A percentile compares a stretch with the other conserved stretches of the same genome.
Evolutionary conservation across 257 asterid species (phyloP).

Genomic region (Solanum corneliomulleri): DNA sequence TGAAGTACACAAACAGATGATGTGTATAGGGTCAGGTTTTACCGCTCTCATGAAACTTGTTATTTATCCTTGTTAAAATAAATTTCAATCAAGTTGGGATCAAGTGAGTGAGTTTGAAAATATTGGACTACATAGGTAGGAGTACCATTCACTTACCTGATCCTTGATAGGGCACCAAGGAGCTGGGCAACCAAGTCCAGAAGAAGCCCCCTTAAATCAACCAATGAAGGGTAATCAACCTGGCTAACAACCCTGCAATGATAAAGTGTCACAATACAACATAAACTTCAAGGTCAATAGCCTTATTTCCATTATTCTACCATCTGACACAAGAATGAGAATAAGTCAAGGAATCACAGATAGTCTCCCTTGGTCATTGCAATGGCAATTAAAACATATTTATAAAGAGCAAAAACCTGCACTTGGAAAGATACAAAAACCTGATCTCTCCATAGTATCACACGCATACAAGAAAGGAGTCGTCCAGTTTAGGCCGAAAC

Average conservation of each 20-base stretch:
- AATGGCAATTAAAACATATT: not conserved
- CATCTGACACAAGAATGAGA: not conserved
- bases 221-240: conserved; percentile 94
- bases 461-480: not conserved
- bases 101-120: not conserved
- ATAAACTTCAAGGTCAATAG: not conserved
- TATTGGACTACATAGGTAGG: not conserved
- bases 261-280: conserved; percentile 3
- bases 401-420: not conserved
- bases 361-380: not conserved
- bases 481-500: not conserved
- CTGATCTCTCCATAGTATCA: not conserved
- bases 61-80: not conserved
- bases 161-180: conserved; percentile 94
- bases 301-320: not conserved
- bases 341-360: not conserved
- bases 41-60: not conserved
- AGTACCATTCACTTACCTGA: conserved; percentile 43
- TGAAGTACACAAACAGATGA: not conserved
- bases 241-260: conserved; percentile 92
- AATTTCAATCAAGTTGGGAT: not conserved
- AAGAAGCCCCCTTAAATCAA: conserved; percentile 97
- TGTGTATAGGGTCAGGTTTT: not conserved
- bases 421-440: not conserved
- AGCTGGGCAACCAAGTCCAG: conserved; percentile 97